A percentile compares a stretch with the other conserved stretches of the same genome.
phyloP scores from a whole-genome alignment of 2,329 filamentous ascomycete genomes.

The Verticillium nonalfalfae region DNA sequence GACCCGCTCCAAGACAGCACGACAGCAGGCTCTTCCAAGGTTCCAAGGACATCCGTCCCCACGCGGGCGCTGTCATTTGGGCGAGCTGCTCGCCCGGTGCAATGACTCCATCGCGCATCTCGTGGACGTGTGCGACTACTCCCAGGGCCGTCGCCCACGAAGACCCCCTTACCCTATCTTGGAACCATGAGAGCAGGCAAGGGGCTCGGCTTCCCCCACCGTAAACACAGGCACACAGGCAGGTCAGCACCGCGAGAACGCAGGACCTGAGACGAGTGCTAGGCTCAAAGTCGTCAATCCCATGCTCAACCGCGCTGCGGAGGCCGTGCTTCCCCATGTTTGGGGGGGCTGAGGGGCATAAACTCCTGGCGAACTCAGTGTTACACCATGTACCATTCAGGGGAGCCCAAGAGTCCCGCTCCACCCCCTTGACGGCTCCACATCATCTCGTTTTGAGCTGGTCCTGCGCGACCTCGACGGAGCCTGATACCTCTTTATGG shows the following conservation, averaged over 20 bases:
- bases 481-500: not conserved
- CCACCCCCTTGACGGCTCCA: not conserved
- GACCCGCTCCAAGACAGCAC: not conserved
- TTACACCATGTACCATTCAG: not conserved
- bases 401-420: not conserved
- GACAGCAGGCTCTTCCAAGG: not conserved
- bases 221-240: not conserved
- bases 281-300: not conserved
- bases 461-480: not conserved
- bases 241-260: not conserved
- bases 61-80: not conserved
- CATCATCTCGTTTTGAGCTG: not conserved
- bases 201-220: not conserved
- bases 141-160: no score
- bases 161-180: not conserved
- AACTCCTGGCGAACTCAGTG: not conserved
- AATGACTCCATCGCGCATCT: not conserved
- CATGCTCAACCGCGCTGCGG: not conserved
- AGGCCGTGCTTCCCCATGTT: not conserved
- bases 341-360: not conserved
- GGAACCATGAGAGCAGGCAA: not conserved
- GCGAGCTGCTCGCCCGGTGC: not conserved
- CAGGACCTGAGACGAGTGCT: not conserved
- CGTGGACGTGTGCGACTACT: no score
- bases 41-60: not conserved